These are phyloP conservation scores for Barbarea vulgaris DNA, from an alignment of 345 rosid species.

Conservation along the genomic window DNA sequence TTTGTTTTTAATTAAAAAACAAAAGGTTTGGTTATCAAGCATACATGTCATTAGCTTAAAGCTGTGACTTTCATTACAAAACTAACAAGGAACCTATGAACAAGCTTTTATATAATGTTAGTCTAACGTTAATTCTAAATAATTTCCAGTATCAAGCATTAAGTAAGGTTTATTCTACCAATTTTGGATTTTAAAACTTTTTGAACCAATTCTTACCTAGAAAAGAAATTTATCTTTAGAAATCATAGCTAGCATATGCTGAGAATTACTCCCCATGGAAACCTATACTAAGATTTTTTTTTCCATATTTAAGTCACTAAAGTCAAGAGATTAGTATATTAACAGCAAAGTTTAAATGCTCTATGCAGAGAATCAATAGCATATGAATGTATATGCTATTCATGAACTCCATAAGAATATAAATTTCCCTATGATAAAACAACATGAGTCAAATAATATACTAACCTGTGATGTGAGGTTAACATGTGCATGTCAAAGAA, in stretches of 20 bases:
- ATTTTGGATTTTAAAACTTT: conserved; percentile 15
- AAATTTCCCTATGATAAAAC: not conserved
- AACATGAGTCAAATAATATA: conserved; percentile 13
- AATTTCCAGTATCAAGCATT: conserved; percentile 24
- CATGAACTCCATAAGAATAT: conserved; percentile 4
- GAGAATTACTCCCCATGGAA: conserved; percentile 30
- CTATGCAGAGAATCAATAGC: conserved; percentile 15
- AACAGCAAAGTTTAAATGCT: conserved; percentile 25
- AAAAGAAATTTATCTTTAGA: conserved; percentile 16
- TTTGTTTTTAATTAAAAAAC: not conserved
- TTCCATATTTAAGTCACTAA: conserved; percentile 7
- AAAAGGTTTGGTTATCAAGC: conserved; percentile 36
- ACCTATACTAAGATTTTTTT: conserved; percentile 11
- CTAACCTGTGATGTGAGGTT: conserved; percentile 28
- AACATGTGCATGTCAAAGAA: conserved; percentile 13
- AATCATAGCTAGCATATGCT: conserved; percentile 39
- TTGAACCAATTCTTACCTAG: conserved; percentile 15
- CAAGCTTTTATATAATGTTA: conserved; percentile 13
- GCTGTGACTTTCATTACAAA: conserved; percentile 32
- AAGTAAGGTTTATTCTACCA: conserved; percentile 35
- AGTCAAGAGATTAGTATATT: conserved; percentile 29
- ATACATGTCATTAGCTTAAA: conserved; percentile 35
- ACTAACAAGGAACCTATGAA: conserved; percentile 25
- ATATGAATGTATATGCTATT: conserved; percentile 26
- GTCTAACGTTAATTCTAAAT: conserved; percentile 23